Conservation (phyloP, 1,139 yeast species). For the Scheffersomyces titani region DNA sequence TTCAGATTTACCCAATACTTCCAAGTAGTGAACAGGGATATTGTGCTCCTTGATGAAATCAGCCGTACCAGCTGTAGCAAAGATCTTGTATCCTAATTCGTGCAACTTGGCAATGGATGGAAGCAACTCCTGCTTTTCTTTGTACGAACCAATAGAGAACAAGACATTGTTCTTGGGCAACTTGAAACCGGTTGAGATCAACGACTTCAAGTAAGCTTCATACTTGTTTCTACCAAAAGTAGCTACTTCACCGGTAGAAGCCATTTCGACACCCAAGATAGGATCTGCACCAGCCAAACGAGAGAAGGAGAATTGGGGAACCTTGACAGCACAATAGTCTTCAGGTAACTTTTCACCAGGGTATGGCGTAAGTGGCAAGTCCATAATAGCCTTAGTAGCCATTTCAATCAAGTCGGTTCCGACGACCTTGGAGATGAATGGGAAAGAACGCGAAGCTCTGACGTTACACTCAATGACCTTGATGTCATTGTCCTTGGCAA, state of each 20-base stretch:
- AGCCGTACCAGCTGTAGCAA: conserved; percentile 99
- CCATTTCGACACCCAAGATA: conserved; percentile 98
- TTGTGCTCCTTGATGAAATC: conserved; percentile 96
- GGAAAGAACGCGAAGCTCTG: conserved; percentile 98
- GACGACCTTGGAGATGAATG: conserved; percentile 96
- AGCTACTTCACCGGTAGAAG: conserved; percentile 99
- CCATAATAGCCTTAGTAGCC: conserved; percentile 97
- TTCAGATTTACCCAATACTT: conserved; percentile 73
- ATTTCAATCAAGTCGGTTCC: conserved; percentile 96
- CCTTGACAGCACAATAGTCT: conserved; percentile 95
- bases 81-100: conserved; percentile 84
- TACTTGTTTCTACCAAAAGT: conserved; percentile 94
- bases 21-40: conserved; percentile 92
- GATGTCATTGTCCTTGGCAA: conserved; percentile 87
- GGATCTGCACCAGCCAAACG: conserved; percentile 99
- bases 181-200: conserved; percentile 92
- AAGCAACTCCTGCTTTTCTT: conserved; percentile 90
- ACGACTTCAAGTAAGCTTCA: conserved; percentile 94
- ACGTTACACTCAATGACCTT: conserved; percentile 99
- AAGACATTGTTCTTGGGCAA: conserved; percentile 93
- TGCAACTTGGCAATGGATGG: conserved; percentile 83
- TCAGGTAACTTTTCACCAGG: conserved; percentile 88
- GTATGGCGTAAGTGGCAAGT: conserved; percentile 81
- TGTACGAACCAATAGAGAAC: conserved; percentile 94
- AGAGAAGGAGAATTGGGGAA: conserved; percentile 97